Conservation (phyloP, 1,284 basidiomycete species). For the Chalciporus sp. region DNA sequence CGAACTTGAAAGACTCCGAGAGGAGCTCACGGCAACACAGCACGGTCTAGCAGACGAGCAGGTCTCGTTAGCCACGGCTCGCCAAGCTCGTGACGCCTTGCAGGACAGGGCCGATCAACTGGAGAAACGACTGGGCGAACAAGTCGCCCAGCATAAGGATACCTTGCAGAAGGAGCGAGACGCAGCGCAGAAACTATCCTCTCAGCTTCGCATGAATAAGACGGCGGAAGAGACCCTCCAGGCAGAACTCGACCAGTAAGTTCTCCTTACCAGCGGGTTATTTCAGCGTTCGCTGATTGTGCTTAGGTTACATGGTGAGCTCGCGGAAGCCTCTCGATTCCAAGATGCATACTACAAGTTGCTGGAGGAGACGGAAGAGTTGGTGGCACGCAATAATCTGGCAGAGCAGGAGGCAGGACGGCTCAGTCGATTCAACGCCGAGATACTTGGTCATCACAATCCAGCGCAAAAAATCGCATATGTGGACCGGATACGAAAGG, state of each 20-base stretch:
- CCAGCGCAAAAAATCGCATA: constrained; percentile 76
- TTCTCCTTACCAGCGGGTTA: constrained; percentile 12
- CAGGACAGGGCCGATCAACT: constrained; percentile 30
- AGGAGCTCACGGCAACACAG: constrained; percentile 37
- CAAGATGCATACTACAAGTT: constrained; percentile 67
- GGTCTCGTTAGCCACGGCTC: constrained; percentile 15
- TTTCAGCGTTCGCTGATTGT: background rate
- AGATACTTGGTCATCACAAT: constrained; percentile 74
- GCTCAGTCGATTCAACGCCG: constrained; percentile 74
- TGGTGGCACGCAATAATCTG: constrained; percentile 68
- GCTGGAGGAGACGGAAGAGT: constrained; percentile 59
- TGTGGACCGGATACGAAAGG: constrained; percentile 69
- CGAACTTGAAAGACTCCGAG: constrained; percentile 41
- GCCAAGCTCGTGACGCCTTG: constrained; percentile 31
- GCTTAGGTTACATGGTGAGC: constrained; percentile 55
- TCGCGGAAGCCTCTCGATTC: constrained; percentile 61
- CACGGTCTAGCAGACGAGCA: constrained; percentile 30
- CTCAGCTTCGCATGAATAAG: constrained; percentile 53
- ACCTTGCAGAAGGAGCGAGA: constrained; percentile 55
- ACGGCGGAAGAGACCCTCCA: constrained; percentile 64
- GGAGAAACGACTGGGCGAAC: constrained; percentile 29
- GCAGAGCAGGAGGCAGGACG: constrained; percentile 71
- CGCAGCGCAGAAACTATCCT: constrained; percentile 46
- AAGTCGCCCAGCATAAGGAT: constrained; percentile 32
- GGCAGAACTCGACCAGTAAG: constrained; percentile 64